Evolutionary conservation across 1,284 basidiomycete species (phyloP), one percentile per base, ranked within the genome.

Genomic region (Phaffia rhodozyma): DNA sequence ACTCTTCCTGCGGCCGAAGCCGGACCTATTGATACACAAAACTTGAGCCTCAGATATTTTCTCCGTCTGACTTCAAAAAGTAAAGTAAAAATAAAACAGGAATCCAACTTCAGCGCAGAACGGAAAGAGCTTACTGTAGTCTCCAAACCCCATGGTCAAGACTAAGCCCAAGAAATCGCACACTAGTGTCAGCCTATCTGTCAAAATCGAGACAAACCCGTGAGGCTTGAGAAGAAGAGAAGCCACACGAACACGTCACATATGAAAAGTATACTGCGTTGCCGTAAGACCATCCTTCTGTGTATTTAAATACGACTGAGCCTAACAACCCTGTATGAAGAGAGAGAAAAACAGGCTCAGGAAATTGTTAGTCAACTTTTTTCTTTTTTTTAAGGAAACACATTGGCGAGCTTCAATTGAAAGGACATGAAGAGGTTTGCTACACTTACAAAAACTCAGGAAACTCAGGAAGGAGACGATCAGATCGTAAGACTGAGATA

Each of bases 51-150:
- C 71, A 69, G 4, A 70, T 70, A 0, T 29, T 60, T 1, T 75
- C 75, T 0, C 70, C 66, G 57, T 67, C 74, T 65, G n/a, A n/a
- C 76, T 75, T 34, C 75, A 75, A 60, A 72, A 76, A 1, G n/a
- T n/a, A n/a, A n/a, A n/a, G n/a, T n/a, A n/a, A n/a, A n/a, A n/a
- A n/a, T n/a, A n/a, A n/a, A n/a, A 75, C 71, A 70, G 52, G 18
- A 47, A 11, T 21, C 21, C 16, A 20, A 25, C 20, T 21, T 30
- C 3, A 27, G 38, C 2, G 23, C 38, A 34, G 58, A 18, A 34
- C 48, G 55, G 43, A 58, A 43, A 54, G 57, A 38, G 13, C 32
- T 63, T 11, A 27, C 20, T 9, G 3, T 47, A 43, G 27, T 29
- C 23, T 18, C 49, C 23, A 25, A 58, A 16, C 16, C 47, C 32